Percentiles rank a stretch among this genome's conserved stretches.
Evolutionary conservation across 2,329 filamentous ascomycete genomes (phyloP).

Genomic region (Pestalotiopsis sp.): DNA sequence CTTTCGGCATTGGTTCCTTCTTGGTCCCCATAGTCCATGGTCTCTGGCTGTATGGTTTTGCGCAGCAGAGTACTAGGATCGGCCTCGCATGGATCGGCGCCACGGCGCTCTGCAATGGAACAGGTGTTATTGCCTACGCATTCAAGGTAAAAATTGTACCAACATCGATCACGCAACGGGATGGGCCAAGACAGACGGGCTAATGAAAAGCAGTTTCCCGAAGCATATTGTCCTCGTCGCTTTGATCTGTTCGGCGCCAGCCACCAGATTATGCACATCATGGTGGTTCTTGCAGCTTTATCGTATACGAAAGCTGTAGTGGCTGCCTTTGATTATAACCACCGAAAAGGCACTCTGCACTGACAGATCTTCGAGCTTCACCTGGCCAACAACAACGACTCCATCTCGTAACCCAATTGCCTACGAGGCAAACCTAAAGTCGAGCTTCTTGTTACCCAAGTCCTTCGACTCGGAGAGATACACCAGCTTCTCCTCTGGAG

Average conservation of each 20-base stretch:
- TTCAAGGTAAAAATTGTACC: constrained; percentile 25
- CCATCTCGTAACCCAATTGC: no score
- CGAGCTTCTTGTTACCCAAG: constrained; percentile 46
- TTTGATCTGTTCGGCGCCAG: constrained; percentile 51
- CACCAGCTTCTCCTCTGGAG: constrained; percentile 44
- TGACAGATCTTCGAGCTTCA: background rate
- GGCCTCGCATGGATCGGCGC: constrained; percentile 40
- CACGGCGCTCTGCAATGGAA: constrained; percentile 39
- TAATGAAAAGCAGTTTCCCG: constrained; percentile 38
- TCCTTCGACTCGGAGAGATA: constrained; percentile 49
- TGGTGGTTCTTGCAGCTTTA: constrained; percentile 44
- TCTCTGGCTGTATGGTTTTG: constrained; percentile 31
- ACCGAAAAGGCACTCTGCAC: background rate
- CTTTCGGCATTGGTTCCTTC: constrained; percentile 41
- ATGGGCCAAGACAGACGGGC: background rate
- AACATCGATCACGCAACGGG: background rate
- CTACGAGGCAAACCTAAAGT: constrained; percentile 42
- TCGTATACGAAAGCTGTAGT: constrained; percentile 37
- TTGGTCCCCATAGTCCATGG: constrained; percentile 43
- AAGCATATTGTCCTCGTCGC: constrained; percentile 41
- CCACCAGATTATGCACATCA: constrained; percentile 52
- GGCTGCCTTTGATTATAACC: constrained; percentile 13
- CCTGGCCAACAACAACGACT: no score
- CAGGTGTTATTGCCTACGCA: constrained; percentile 40
- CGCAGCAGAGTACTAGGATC: constrained; percentile 38